Conservation (phyloP, 371 early-diverging fungal species). For the Lichtheimia ornata region DNA sequence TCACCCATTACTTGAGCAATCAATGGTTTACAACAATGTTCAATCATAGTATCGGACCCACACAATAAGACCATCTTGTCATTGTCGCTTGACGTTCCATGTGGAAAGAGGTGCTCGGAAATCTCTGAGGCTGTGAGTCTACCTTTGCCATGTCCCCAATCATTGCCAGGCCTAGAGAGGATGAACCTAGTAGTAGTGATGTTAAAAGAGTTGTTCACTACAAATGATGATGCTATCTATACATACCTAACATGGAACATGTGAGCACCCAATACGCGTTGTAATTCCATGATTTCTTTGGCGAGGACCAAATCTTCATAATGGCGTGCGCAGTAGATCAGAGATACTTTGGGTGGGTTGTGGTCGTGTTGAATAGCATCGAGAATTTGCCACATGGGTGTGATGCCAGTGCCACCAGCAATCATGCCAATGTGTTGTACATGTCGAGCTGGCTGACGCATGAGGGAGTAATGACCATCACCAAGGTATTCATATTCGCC, state of each 20-base stretch:
- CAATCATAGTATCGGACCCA: constrained; percentile 53
- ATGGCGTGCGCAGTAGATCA: constrained; percentile 51
- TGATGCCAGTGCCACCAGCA: constrained; percentile 70
- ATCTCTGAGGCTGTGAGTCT: constrained; percentile 28
- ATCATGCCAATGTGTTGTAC: constrained; percentile 44
- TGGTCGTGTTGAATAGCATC: constrained; percentile 28
- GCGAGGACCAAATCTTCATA: constrained; percentile 50
- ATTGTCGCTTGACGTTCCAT: constrained; percentile 3
- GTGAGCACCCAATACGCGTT: constrained; percentile 19
- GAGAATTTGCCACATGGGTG: constrained; percentile 62
- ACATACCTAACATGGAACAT: constrained; percentile 34
- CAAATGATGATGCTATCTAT: neutral
- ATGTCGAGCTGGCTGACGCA: neutral
- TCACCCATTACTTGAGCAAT: constrained; percentile 28
- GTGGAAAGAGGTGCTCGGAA: constrained; percentile 25
- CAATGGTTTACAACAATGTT: constrained; percentile 37
- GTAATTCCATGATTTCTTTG: constrained; percentile 32
- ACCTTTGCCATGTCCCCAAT: constrained; percentile 41
- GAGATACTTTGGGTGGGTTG: constrained; percentile 36
- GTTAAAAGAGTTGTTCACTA: neutral
- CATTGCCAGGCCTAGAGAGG: constrained; percentile 17
- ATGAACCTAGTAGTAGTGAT: constrained; percentile 6
- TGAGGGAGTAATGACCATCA: constrained; percentile 24
- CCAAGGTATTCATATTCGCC: constrained; percentile 55
- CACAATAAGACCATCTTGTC: constrained; percentile 43